Percentiles rank a stretch among this genome's conserved stretches.
These are phyloP conservation scores for Aspergillus homomorphus DNA, from an alignment of 495 filamentous ascomycete species.

Conservation along the genomic window DNA sequence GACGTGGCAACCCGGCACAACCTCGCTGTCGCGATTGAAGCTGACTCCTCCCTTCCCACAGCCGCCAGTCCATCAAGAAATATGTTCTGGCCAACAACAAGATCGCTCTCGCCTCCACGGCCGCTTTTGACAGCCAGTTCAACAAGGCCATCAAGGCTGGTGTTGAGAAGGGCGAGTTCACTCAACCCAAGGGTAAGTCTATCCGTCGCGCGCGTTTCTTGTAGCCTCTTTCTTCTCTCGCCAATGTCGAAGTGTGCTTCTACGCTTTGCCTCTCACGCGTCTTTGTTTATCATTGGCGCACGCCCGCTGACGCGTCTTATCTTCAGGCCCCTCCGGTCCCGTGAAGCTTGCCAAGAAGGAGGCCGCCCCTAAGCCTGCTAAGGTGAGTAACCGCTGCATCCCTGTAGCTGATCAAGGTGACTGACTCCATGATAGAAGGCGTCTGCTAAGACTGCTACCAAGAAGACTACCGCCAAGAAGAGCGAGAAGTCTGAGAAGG, in stretches of 20 bases:
- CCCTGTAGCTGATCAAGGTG: neutral
- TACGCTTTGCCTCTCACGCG: neutral
- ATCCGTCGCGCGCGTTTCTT: neutral
- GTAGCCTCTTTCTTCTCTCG: neutral
- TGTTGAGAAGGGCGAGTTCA: slow-evolving; percentile 85
- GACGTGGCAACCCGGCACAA: slow-evolving; percentile 18
- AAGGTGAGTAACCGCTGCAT: slow-evolving; percentile 25
- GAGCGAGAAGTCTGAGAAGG: slow-evolving; percentile 44
- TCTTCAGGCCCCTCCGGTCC: slow-evolving; percentile 78
- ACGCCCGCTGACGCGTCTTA: slow-evolving; percentile 37
- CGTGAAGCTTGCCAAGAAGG: slow-evolving; percentile 95
- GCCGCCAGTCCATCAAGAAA: slow-evolving; percentile 96
- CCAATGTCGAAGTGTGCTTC: neutral
- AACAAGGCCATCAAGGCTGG: slow-evolving; percentile 88
- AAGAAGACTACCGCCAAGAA: slow-evolving; percentile 34
- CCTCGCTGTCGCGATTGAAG: slow-evolving; percentile 12
- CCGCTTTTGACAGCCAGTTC: slow-evolving; percentile 85
- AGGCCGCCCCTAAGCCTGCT: slow-evolving; percentile 51
- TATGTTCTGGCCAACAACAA: slow-evolving; percentile 97
- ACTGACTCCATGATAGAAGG: slow-evolving; percentile 42
- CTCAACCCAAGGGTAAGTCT: slow-evolving; percentile 88
- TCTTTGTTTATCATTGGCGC: neutral
- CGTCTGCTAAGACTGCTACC: slow-evolving; percentile 35
- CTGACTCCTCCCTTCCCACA: slow-evolving; percentile 33
- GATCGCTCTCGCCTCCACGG: slow-evolving; percentile 62